Evolutionary conservation across 176 grass and related monocot species (phyloP).

Genomic region (Juncus effusus): DNA sequence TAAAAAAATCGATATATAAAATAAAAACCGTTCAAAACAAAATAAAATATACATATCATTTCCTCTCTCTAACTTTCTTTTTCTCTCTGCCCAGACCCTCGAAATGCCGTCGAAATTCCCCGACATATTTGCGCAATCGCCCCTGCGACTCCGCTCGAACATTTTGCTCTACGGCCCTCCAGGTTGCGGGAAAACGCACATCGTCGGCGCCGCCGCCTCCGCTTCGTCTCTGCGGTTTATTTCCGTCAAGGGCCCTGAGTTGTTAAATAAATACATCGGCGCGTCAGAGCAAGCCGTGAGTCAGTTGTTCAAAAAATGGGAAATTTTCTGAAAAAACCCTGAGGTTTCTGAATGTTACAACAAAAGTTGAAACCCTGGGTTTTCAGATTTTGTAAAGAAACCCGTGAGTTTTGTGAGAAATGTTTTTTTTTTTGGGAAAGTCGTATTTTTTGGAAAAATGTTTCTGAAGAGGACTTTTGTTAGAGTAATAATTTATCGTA

Average conservation of each 20-base stretch:
- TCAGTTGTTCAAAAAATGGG: background rate
- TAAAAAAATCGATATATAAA: too few species aligned
- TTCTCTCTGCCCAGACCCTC: slow-evolving; percentile 53
- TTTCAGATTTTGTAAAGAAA: too few species aligned
- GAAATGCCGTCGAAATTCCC: slow-evolving; percentile 91
- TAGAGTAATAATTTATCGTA: too few species aligned
- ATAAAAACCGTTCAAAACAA: too few species aligned
- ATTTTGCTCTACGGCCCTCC: slow-evolving; percentile 91
- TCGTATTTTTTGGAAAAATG: too few species aligned
- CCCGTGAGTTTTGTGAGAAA: too few species aligned
- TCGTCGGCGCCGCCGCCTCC: slow-evolving; percentile 82
- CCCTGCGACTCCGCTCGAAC: slow-evolving; percentile 82
- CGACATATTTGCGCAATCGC: slow-evolving; percentile 71
- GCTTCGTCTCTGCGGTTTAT: slow-evolving; percentile 94
- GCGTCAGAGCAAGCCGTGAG: slow-evolving; percentile 95
- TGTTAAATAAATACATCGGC: slow-evolving; percentile 95
- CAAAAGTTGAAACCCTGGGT: too few species aligned
- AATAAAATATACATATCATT: too few species aligned
- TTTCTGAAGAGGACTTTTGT: background rate
- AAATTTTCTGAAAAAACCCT: too few species aligned
- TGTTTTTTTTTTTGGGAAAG: too few species aligned
- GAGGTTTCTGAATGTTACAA: too few species aligned
- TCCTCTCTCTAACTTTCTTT: slow-evolving; percentile 25
- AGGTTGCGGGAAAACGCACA: slow-evolving; percentile 93
- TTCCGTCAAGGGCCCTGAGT: slow-evolving; percentile 86